These are phyloP conservation scores for Trypanosoma platydactyli DNA, from an alignment of 208 protist species.

Conservation along the genomic window DNA sequence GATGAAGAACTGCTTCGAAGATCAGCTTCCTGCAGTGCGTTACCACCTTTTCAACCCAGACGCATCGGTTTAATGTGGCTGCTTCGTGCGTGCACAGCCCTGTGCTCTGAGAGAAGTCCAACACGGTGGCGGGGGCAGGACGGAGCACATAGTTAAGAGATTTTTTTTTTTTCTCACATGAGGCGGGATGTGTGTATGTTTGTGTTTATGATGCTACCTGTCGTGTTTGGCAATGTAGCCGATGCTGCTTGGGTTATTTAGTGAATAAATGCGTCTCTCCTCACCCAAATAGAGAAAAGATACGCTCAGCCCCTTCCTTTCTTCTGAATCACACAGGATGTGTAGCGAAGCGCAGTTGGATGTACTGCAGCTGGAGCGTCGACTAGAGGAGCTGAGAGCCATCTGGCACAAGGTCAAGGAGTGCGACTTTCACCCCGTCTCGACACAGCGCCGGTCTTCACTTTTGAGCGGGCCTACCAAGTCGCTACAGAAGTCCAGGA, in stretches of 20 bases:
- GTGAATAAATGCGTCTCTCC: too few relatives aligned
- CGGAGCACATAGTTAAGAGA: neutral
- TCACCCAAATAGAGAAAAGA: too few relatives aligned
- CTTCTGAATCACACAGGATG: slow-evolving; percentile 14
- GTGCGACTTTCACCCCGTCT: neutral
- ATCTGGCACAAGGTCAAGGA: slow-evolving; percentile 30
- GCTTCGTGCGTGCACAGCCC: neutral
- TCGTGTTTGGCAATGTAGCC: neutral
- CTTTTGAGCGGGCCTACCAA: neutral
- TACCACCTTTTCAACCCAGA: slow-evolving; percentile 86
- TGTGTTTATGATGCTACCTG: too few relatives aligned
- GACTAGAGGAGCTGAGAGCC: slow-evolving; percentile 28
- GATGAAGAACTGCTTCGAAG: slow-evolving; percentile 79
- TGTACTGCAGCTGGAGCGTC: slow-evolving; percentile 30
- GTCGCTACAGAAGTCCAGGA: neutral
- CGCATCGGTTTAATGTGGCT: slow-evolving; percentile 28
- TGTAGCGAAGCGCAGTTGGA: slow-evolving; percentile 13
- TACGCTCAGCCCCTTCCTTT: slow-evolving; percentile 3
- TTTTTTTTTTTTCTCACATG: too few relatives aligned
- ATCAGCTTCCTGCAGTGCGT: slow-evolving; percentile 89
- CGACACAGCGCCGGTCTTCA: neutral
- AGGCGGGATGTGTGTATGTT: too few relatives aligned
- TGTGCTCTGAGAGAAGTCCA: neutral
- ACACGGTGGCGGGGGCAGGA: neutral
- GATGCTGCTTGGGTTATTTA: slow-evolving; percentile 3